Evolutionary conservation across 176 grass and related monocot species (phyloP).

Genomic region (Lolium multiflorum): DNA sequence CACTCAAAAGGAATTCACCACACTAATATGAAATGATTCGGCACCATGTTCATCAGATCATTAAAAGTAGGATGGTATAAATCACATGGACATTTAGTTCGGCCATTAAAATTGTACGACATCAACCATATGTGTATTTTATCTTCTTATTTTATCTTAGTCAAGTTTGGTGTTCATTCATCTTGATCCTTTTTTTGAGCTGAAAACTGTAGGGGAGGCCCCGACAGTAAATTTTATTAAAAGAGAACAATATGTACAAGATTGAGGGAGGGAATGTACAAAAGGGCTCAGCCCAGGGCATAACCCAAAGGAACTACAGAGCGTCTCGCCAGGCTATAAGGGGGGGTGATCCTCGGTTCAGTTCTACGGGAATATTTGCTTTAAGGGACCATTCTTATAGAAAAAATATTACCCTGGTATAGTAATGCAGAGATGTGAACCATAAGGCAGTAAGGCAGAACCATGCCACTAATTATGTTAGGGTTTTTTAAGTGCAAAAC

Average conservation of each 20-base stretch:
- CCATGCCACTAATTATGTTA: background rate
- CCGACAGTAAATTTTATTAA: too few species aligned
- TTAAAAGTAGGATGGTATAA: background rate
- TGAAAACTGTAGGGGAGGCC: too few species aligned
- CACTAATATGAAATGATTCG: conserved; percentile 31
- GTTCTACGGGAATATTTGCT: conserved; percentile 7
- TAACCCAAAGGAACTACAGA: too few species aligned
- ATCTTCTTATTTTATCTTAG: conserved; percentile 5
- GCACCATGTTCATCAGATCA: background rate
- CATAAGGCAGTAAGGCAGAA: conserved; percentile 17
- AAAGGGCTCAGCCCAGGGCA: too few species aligned
- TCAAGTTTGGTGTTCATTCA: conserved; percentile 11
- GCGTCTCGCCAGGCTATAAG: too few species aligned
- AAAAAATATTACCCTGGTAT: conserved; percentile 5
- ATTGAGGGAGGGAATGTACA: too few species aligned
- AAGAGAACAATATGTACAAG: too few species aligned
- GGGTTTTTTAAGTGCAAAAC: background rate
- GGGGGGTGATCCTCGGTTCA: conserved; percentile 2
- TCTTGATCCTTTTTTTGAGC: background rate
- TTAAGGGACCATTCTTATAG: background rate
- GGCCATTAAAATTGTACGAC: background rate
- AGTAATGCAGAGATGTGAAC: conserved; percentile 21
- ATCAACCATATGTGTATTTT: background rate
- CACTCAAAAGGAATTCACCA: conserved; percentile 23
- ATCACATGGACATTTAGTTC: conserved; percentile 14